These are phyloP conservation scores for Nidularia pulvinata DNA, from an alignment of 768 basidiomycete species.

Conservation along the genomic window DNA sequence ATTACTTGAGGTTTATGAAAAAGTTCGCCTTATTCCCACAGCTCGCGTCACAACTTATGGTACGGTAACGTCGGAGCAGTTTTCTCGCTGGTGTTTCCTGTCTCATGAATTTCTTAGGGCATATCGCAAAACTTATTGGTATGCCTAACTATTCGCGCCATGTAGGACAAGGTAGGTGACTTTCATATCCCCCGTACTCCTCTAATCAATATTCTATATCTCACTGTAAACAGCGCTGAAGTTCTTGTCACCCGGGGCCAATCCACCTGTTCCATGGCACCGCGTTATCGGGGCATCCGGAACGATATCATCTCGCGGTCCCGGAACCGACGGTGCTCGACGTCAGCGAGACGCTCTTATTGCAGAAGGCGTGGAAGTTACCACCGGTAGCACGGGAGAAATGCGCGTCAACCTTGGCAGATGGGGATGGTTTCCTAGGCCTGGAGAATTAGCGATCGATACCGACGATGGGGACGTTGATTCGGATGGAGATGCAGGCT, in stretches of 20 bases:
- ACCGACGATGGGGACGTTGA: constrained; percentile 7
- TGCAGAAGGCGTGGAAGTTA: constrained; percentile 83
- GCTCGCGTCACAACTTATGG: constrained; percentile 79
- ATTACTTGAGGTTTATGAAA: constrained; percentile 55
- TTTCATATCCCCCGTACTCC: background rate
- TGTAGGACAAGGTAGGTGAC: constrained; percentile 71
- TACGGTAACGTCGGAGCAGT: constrained; percentile 12
- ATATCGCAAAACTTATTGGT: constrained; percentile 78
- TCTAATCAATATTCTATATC: background rate
- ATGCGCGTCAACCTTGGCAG: constrained; percentile 53
- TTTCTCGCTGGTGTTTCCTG: background rate
- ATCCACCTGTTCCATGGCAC: constrained; percentile 80
- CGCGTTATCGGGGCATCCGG: constrained; percentile 75
- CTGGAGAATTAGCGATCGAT: constrained; percentile 5
- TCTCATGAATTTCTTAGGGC: constrained; percentile 39
- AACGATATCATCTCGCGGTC: constrained; percentile 79
- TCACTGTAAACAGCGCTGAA: constrained; percentile 60
- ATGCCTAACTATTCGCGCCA: constrained; percentile 81
- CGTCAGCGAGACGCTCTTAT: constrained; percentile 76
- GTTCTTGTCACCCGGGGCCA: constrained; percentile 56
- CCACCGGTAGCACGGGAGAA: constrained; percentile 50
- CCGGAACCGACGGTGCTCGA: constrained; percentile 78
- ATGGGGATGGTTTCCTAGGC: constrained; percentile 71
- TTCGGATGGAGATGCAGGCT: background rate
- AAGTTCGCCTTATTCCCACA: constrained; percentile 68